Evolutionary conservation across 345 rosid genomes (phyloP), one percentile per base, ranked within the genome.

Genomic region (Firmiana major): DNA sequence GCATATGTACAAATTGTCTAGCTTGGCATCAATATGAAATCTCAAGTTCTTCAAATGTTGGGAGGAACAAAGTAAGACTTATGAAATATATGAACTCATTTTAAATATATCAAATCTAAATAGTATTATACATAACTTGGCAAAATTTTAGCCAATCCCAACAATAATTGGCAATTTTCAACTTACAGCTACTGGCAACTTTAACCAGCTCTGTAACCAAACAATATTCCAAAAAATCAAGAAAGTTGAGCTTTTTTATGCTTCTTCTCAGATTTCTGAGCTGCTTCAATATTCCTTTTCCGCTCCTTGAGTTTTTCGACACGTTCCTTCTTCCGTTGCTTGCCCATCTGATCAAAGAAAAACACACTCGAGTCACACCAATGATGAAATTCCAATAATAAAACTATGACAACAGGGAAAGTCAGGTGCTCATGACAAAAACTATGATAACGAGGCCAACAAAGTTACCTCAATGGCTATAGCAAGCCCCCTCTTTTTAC

Each of bases 391-490:
- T 53, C 55, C 55, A 16, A 51, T 51, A 0, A 53, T 53, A 17
- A 21, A 36, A 28, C 24, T n/a, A n/a, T 31, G 9, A 12, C 55
- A 9, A 17, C 65, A 60, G 3, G 21, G 54, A 36, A 83, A 46
- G 6, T 60, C 46, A 51, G 22, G 64, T 42, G 6, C 42, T 46
- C 5, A 4, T 42, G 70, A 51, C 3, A 46, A 36, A 22, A 22
- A 55, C 2, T 6, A 53, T 17, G 57, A 53, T 53, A 24, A 72
- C 36, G 42, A 53, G 62, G 22, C 16, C 28, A 38, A 59, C 7
- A 22, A 67, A 51, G n/a, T 78, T 85, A 94, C 98, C 97, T 85
- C 49, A 69, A 91, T 90, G 63, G 98, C 97, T n/a, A 82, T 75
- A n/a, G 73, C 81, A 36, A 93, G 92, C 45, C 85, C 85, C 82